Evolutionary conservation across 345 rosid species (phyloP).

Genomic region (Populus deltoides): DNA sequence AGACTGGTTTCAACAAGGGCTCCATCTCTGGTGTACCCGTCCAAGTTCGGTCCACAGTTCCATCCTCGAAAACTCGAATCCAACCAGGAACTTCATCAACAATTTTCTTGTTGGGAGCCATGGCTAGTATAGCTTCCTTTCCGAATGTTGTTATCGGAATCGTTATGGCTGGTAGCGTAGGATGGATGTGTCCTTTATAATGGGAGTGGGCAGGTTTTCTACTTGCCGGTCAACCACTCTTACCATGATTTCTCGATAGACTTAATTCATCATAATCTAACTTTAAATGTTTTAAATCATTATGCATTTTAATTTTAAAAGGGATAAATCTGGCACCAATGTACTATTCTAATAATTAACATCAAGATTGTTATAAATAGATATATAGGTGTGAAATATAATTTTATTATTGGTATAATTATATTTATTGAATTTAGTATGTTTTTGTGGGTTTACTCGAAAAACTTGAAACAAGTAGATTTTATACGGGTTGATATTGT

Average conservation of each 20-base stretch:
- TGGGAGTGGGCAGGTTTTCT: neutral
- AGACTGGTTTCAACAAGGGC: neutral
- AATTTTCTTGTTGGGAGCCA: constrained; percentile 1
- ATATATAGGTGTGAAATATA: no score
- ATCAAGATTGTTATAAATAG: no score
- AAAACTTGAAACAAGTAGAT: no score
- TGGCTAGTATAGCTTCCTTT: neutral
- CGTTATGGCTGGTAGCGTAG: neutral
- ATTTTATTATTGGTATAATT: no score
- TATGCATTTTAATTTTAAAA: no score
- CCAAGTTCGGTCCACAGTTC: constrained; percentile 13
- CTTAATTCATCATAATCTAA: neutral
- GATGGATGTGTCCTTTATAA: neutral
- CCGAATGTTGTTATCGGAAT: neutral
- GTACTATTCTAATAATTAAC: no score
- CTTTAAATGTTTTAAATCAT: neutral
- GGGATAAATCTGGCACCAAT: no score
- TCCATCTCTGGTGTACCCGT: constrained; percentile 8
- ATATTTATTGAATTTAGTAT: no score
- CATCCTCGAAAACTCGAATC: constrained; percentile 13
- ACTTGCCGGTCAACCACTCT: neutral
- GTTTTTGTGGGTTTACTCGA: no score
- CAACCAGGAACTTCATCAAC: constrained; percentile 15
- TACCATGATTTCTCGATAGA: neutral
- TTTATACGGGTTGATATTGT: no score